phyloP scores from a whole-genome alignment of 768 basidiomycete species.

The Auricularia cornea region DNA sequence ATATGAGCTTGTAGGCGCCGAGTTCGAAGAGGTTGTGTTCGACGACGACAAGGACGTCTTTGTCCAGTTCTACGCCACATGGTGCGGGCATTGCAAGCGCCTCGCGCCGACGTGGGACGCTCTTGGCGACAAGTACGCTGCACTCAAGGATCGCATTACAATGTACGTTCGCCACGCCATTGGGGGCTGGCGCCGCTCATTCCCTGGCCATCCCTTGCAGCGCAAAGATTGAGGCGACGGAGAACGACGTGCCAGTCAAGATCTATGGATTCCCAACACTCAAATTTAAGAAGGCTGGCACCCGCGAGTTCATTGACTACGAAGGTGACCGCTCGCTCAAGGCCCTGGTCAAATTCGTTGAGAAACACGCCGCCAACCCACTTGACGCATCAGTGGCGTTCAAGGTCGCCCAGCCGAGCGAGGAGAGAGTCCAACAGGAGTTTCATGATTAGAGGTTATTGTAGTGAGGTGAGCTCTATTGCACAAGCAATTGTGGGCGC shows the following conservation, averaged over 20 bases:
- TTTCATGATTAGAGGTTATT: too few relatives aligned
- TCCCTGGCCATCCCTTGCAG: conserved; percentile 27
- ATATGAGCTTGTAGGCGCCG: conserved; percentile 74
- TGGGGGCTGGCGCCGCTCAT: conserved; percentile 8
- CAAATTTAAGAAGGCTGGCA: conserved; percentile 92
- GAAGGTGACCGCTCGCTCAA: conserved; percentile 88
- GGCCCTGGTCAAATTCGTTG: conserved; percentile 73
- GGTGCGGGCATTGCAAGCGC: conserved; percentile 97
- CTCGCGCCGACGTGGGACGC: conserved; percentile 91
- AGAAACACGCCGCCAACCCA: conserved; percentile 72
- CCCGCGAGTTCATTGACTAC: conserved; percentile 82
- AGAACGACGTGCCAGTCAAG: conserved; percentile 92
- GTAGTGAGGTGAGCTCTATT: too few relatives aligned
- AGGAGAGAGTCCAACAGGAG: too few relatives aligned
- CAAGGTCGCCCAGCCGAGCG: conserved; percentile 5
- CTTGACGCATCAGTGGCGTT: conserved; percentile 31
- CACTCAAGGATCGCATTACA: conserved; percentile 61
- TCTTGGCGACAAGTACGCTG: conserved; percentile 76
- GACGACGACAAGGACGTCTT: conserved; percentile 92
- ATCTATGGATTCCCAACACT: conserved; percentile 87
- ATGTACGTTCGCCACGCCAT: conserved; percentile 30
- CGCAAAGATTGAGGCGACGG: conserved; percentile 93
- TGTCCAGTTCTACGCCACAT: conserved; percentile 93
- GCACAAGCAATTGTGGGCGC: too few relatives aligned
- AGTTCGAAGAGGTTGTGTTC: conserved; percentile 78